Base-by-base conservation (phyloP, 805 yeast genomes). In the Schwanniomyces polymorphus region DNA sequence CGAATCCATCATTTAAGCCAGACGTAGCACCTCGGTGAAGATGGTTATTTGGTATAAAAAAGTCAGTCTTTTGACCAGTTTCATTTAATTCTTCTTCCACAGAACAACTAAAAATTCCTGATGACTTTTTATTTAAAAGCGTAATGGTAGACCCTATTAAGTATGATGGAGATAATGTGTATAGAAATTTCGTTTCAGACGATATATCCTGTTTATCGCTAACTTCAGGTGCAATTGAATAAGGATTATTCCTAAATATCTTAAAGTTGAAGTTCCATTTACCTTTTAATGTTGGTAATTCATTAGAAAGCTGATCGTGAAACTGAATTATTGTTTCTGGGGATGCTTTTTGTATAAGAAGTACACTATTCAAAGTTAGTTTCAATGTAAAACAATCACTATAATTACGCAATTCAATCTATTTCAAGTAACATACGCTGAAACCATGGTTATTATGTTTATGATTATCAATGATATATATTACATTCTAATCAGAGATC, bases 231-330 rank as follows among this genome's bases (percentile, higher is more conserved):
- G 82, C 80, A 27, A 70, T 64, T 16, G 81, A 70, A 67, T 71
- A 68, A 54, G 80, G 63, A 72, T 86, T 88, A 55, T 82, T 84
- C 29, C 87, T 66, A 61, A 82, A 87, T 31, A 88, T 79, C 56
- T 80, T 84, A 53, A 86, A 75, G 43, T 80, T 87, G 55, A 86
- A 83, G 37, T 70, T 72, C 95, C 95, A 88, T 39, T 82, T 75
- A 3, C 78, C 90, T 26, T 78, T 67, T 2, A 76, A 57, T 14
- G 76, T 71, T 1, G 94, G 91, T 12, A 85, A 72, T 50, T 82
- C 84, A 55, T 85, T 85, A 4, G 86, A 78, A 12, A 88, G 75
- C 46, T 79, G 76, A 61, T 88, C 95, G 59, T 86, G 91, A 56
- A 86, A 80, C 38, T 79, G 77, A 0, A 87, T 72, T 27, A 88